A percentile compares a stretch with the other conserved stretches of the same genome.
These are phyloP conservation scores for Arabis hirsuta DNA, from an alignment of 345 rosid genomes.

Conservation along the genomic window DNA sequence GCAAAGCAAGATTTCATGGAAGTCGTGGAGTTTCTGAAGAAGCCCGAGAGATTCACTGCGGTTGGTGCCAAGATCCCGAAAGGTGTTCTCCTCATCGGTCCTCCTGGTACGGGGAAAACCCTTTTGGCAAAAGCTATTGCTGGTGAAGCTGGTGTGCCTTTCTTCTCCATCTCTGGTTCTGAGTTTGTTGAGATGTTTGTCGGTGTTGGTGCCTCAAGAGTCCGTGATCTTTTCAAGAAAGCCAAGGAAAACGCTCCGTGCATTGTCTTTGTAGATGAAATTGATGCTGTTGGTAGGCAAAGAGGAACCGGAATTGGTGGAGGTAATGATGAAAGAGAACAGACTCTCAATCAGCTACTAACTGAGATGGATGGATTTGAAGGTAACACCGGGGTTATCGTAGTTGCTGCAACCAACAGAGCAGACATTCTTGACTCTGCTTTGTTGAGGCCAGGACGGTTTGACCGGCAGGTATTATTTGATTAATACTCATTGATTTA, in stretches of 20 bases:
- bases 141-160: slow-evolving; percentile 98
- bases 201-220: slow-evolving; percentile 98
- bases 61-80: slow-evolving; percentile 95
- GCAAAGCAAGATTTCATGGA: slow-evolving; percentile 99
- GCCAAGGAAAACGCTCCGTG: slow-evolving; percentile 97
- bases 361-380: slow-evolving; percentile 99
- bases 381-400: slow-evolving; percentile 94
- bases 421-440: slow-evolving; percentile 96
- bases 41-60: slow-evolving; percentile 98
- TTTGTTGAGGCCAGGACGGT: slow-evolving; percentile 89
- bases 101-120: slow-evolving; percentile 99
- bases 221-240: slow-evolving; percentile 93
- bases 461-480: slow-evolving; percentile 82
- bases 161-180: slow-evolving; percentile 95
- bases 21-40: slow-evolving; percentile 96
- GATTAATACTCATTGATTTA: neutral
- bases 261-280: slow-evolving; percentile 98
- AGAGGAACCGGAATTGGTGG: slow-evolving; percentile 98
- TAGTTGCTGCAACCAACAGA: slow-evolving; percentile 92
- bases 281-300: slow-evolving; percentile 96
- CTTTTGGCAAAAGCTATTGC: slow-evolving; percentile 99
- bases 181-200: slow-evolving; percentile 99
- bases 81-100: slow-evolving; percentile 97
- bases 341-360: slow-evolving; percentile 93
- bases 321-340: slow-evolving; percentile 98